phyloP scores from a whole-genome alignment of 2,329 filamentous ascomycete genomes.

The Ceratocystiopsis sp. region DNA sequence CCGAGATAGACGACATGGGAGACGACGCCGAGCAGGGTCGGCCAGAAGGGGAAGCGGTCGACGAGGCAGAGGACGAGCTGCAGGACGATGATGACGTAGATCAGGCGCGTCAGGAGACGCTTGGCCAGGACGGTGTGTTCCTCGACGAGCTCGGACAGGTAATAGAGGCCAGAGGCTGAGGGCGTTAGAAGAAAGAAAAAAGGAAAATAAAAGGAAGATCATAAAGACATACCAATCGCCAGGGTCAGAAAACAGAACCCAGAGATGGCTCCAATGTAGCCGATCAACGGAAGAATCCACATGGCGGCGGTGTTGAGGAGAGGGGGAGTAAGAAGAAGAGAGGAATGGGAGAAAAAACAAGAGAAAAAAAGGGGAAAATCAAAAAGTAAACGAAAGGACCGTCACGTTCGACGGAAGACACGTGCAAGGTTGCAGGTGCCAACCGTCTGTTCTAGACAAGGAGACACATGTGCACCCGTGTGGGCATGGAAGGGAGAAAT shows the following conservation, averaged over 20 bases:
- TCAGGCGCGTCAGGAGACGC: slow-evolving; percentile 66
- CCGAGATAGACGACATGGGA: slow-evolving; percentile 77
- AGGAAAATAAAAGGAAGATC: background rate
- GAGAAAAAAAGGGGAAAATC: background rate
- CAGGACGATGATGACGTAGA: slow-evolving; percentile 61
- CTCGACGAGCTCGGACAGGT: slow-evolving; percentile 93
- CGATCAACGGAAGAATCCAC: slow-evolving; percentile 91
- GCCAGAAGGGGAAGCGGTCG: slow-evolving; percentile 67
- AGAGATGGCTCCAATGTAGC: slow-evolving; percentile 70
- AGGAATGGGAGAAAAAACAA: background rate
- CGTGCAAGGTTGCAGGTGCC: background rate
- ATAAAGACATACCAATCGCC: slow-evolving; percentile 52
- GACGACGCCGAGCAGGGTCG: slow-evolving; percentile 57
- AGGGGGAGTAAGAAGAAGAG: background rate
- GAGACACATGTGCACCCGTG: background rate
- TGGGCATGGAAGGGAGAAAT: background rate
- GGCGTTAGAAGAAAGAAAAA: background rate
- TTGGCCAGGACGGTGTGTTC: slow-evolving; percentile 92
- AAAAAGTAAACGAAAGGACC: background rate
- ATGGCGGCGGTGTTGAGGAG: slow-evolving; percentile 31
- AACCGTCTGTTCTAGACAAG: background rate
- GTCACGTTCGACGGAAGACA: background rate
- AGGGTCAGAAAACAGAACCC: slow-evolving; percentile 91
- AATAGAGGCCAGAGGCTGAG: slow-evolving; percentile 88
- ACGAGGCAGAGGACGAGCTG: slow-evolving; percentile 62